A percentile compares a stretch with the other conserved stretches of the same genome.
Evolutionary conservation across 2,329 filamentous ascomycete genomes (phyloP).

Genomic region (Calonectria naviculata): DNA sequence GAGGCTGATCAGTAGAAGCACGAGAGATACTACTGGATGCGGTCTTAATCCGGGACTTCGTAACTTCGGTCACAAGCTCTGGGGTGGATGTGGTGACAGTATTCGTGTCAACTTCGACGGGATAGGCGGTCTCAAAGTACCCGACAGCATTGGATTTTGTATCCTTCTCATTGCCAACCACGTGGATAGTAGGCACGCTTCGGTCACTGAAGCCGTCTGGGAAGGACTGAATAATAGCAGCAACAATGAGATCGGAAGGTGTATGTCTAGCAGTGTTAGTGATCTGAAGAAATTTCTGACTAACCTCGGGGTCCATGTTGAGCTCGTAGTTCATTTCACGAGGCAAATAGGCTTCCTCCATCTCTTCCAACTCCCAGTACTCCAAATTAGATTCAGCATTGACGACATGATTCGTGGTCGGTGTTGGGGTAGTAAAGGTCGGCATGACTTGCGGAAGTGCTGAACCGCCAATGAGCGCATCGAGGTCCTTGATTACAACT

Average conservation of each 20-base stretch:
- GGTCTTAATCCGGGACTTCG: neutral
- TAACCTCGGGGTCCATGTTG: neutral
- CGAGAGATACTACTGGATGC: neutral
- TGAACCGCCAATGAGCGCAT: neutral
- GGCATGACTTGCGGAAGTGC: neutral
- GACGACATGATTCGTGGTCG: too few species aligned
- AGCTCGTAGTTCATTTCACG: slow-evolving; percentile 1
- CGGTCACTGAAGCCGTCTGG: neutral
- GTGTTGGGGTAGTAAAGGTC: neutral
- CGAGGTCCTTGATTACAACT: neutral
- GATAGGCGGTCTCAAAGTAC: neutral
- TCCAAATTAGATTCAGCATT: neutral
- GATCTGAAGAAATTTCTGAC: neutral
- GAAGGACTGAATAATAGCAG: neutral
- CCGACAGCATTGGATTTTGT: neutral
- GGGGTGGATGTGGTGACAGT: neutral
- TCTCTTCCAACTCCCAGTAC: neutral
- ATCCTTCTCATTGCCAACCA: neutral
- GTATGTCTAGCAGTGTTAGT: neutral
- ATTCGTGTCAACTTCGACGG: neutral
- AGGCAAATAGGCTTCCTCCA: neutral
- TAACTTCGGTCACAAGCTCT: neutral
- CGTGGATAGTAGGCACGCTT: neutral
- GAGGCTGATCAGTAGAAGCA: neutral
- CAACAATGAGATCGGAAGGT: neutral